Evolutionary conservation across 179 eudicot genomes (phyloP).

Genomic region (Corrigiola litoralis): DNA sequence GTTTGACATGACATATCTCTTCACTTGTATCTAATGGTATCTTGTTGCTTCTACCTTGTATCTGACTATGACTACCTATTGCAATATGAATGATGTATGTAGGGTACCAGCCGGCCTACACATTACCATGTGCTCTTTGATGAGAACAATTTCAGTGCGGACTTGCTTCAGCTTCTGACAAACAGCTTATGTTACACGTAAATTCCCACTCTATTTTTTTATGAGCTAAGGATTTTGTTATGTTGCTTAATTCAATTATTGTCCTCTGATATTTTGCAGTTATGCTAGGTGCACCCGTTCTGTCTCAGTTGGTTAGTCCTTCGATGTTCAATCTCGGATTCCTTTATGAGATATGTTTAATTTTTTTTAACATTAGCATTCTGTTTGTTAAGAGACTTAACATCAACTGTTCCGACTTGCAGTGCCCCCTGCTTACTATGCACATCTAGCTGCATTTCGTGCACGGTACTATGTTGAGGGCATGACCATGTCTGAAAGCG

Average conservation of each 20-base stretch:
- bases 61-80: not conserved
- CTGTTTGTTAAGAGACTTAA: not conserved
- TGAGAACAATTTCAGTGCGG: conserved; percentile 79
- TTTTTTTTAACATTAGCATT: not conserved
- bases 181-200: conserved; percentile 84
- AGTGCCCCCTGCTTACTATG: conserved; percentile 90
- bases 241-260: not conserved
- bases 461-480: conserved; percentile 77
- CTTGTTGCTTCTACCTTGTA: too few relatives aligned
- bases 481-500: conserved; percentile 31
- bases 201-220: not conserved
- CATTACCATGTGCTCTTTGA: conserved; percentile 85
- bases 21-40: not conserved
- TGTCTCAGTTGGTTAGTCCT: conserved; percentile 33
- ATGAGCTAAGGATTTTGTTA: not conserved
- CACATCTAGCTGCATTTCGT: conserved; percentile 74
- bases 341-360: not conserved
- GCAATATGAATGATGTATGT: not conserved
- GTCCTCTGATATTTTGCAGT: conserved; percentile 8
- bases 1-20: too few relatives aligned
- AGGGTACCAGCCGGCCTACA: conserved; percentile 90
- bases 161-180: conserved; percentile 67
- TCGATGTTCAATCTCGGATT: too few relatives aligned
- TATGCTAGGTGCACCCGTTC: conserved; percentile 46
- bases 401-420: not conserved